Evolutionary conservation across 2,329 filamentous ascomycete genomes (phyloP).

Genomic region (Aspergillus novoparasiticus): DNA sequence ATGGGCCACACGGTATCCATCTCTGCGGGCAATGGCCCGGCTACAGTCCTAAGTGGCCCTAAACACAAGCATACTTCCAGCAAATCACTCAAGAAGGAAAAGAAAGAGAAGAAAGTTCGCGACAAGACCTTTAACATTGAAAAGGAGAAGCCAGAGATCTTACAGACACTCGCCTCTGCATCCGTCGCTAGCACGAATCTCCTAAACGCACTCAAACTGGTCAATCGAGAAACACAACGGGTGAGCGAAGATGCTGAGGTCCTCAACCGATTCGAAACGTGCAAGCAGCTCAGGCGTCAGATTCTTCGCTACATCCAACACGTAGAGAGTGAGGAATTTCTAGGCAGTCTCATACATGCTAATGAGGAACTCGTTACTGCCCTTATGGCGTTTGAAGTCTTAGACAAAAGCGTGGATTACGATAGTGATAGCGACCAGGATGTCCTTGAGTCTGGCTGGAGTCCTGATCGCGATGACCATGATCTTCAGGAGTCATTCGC

Average conservation of each 20-base stretch:
- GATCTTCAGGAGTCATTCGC: conserved; percentile 34
- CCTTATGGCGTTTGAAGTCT: conserved; percentile 90
- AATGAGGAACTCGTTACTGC: conserved; percentile 96
- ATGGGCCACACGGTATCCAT: conserved; percentile 45
- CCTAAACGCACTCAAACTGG: conserved; percentile 80
- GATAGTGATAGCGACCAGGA: conserved; percentile 69
- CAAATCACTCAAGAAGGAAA: conserved; percentile 46
- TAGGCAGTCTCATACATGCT: conserved; percentile 86
- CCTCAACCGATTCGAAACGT: conserved; percentile 76
- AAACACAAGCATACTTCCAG: conserved; percentile 43
- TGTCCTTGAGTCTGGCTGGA: conserved; percentile 33
- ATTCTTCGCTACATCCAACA: conserved; percentile 91
- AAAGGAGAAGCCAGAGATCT: conserved; percentile 82
- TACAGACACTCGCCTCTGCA: conserved; percentile 83
- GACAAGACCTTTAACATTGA: conserved; percentile 75
- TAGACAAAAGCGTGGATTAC: conserved; percentile 67
- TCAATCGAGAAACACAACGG: conserved; percentile 85
- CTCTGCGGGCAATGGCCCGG: conserved; percentile 40
- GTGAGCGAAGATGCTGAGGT: conserved; percentile 83
- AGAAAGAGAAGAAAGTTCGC: conserved; percentile 51
- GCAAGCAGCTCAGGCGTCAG: conserved; percentile 81
- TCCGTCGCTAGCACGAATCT: conserved; percentile 91
- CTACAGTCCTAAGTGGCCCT: conserved; percentile 38
- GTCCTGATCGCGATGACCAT: conserved; percentile 26
- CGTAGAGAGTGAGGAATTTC: conserved; percentile 87